Conservation (phyloP, 2,329 filamentous ascomycete genomes). For the Aureobasidium vineae region DNA sequence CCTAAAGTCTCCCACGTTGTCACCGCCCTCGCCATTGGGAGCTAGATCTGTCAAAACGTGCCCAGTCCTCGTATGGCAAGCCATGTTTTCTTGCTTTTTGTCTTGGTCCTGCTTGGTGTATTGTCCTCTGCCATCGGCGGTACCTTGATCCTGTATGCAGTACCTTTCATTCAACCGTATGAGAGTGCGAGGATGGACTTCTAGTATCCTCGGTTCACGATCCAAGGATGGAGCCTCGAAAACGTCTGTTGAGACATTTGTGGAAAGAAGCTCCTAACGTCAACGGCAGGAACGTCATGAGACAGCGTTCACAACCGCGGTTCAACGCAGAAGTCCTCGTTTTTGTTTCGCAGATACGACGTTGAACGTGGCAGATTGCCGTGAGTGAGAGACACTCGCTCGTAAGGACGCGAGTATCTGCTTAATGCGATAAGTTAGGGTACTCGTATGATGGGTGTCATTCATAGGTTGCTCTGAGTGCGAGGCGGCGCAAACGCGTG, state of each 20-base stretch:
- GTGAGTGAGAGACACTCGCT: not conserved
- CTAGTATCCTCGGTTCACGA: not conserved
- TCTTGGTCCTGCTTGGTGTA: constrained; percentile 2
- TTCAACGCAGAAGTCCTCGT: constrained; percentile 18
- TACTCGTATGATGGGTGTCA: not conserved
- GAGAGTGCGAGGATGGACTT: not conserved
- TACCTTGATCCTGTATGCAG: not conserved
- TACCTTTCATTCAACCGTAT: not conserved
- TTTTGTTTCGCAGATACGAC: not conserved
- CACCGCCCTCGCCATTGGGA: not conserved
- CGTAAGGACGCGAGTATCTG: not conserved
- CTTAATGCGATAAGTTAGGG: not conserved
- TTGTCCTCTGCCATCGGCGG: not conserved
- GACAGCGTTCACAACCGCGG: not conserved
- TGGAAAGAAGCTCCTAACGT: not conserved
- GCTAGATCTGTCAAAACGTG: constrained; percentile 22
- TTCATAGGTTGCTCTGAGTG: not conserved
- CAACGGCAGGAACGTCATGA: constrained; percentile 18
- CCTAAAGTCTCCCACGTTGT: constrained; percentile 5
- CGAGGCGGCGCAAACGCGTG: constrained; percentile 2
- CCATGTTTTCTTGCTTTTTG: not conserved
- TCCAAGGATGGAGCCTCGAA: not conserved
- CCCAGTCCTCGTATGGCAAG: not conserved
- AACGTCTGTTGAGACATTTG: constrained; percentile 8
- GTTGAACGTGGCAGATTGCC: not conserved